These are phyloP conservation scores for Paramyrothecium sp. DNA, from an alignment of 2,329 filamentous ascomycete species.

Conservation along the genomic window DNA sequence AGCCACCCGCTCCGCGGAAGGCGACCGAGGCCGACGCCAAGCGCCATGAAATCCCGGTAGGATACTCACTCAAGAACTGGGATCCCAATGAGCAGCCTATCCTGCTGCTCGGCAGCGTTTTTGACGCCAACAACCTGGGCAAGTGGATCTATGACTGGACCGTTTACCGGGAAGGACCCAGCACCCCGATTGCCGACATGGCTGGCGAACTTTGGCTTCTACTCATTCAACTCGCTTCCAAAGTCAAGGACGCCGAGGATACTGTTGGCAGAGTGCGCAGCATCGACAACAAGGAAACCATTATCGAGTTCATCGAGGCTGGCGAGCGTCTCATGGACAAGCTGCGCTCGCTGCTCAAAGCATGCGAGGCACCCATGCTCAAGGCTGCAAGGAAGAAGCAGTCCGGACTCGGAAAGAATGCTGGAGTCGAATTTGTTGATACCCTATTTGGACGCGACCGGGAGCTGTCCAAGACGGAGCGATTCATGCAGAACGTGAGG, in stretches of 20 bases:
- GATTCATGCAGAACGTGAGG: conserved; percentile 84
- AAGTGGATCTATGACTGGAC: conserved; percentile 99
- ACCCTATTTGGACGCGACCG: conserved; percentile 91
- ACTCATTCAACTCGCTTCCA: conserved; percentile 88
- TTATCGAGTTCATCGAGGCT: conserved; percentile 87
- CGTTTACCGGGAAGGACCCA: conserved; percentile 80
- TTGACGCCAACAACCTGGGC: conserved; percentile 94
- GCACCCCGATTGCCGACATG: conserved; percentile 82
- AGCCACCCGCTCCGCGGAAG: conserved; percentile 35
- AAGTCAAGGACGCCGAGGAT: conserved; percentile 88
- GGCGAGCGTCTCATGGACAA: conserved; percentile 85
- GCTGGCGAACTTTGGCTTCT: conserved; percentile 95
- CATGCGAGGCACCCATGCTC: conserved; percentile 94
- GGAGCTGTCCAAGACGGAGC: conserved; percentile 86
- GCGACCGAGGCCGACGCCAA: conserved; percentile 61
- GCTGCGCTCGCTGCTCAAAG: conserved; percentile 82
- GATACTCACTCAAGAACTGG: conserved; percentile 98
- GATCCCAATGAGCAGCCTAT: conserved; percentile 93
- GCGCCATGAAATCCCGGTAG: conserved; percentile 74
- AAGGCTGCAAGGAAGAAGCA: conserved; percentile 77
- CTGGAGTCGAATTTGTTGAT: conserved; percentile 92
- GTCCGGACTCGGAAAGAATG: conserved; percentile 76
- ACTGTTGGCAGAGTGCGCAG: conserved; percentile 69
- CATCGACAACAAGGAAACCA: conserved; percentile 71
- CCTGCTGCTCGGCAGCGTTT: conserved; percentile 89